Conservation (phyloP, 805 yeast species). For the Yarrowia hollandica region DNA sequence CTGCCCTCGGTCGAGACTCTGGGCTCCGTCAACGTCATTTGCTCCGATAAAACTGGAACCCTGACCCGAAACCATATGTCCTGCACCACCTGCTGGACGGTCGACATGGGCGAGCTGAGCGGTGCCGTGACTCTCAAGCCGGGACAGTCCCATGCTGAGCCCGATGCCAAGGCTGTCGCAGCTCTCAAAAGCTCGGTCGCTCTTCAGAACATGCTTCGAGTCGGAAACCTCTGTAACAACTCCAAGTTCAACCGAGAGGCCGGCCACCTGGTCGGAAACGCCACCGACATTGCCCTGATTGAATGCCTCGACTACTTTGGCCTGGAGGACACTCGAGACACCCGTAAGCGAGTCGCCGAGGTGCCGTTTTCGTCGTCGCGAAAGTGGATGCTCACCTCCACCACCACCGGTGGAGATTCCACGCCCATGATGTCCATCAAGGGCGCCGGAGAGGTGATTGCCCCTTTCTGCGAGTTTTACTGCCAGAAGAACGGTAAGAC, state of each 20-base stretch:
- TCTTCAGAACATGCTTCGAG: conserved; percentile 32
- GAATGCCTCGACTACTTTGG: conserved; percentile 73
- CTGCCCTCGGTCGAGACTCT: conserved; percentile 93
- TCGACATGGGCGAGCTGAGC: conserved; percentile 46
- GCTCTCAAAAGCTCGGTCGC: conserved; percentile 6
- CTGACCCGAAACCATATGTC: conserved; percentile 91
- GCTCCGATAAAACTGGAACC: conserved; percentile 90
- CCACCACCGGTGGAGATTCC: conserved; percentile 58
- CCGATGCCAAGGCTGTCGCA: conserved; percentile 7
- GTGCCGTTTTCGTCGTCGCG: conserved; percentile 80
- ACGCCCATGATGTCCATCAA: conserved; percentile 65
- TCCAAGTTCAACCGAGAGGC: conserved; percentile 47
- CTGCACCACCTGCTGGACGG: conserved; percentile 77
- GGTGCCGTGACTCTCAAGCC: conserved; percentile 3
- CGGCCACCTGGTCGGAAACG: conserved; percentile 85
- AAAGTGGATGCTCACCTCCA: conserved; percentile 86
- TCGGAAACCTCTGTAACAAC: conserved; percentile 43
- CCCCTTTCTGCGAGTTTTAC: conserved; percentile 61
- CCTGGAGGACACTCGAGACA: conserved; percentile 63
- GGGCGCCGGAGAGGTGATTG: conserved; percentile 84
- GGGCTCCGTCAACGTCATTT: conserved; percentile 90
- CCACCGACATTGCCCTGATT: conserved; percentile 89
- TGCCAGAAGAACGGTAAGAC: conserved; percentile 58
- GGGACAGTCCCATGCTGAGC: conserved; percentile 1
- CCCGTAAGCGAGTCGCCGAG: conserved; percentile 63